Conservation (phyloP, 1,284 basidiomycete genomes). For the Ganoderma multipileum region DNA sequence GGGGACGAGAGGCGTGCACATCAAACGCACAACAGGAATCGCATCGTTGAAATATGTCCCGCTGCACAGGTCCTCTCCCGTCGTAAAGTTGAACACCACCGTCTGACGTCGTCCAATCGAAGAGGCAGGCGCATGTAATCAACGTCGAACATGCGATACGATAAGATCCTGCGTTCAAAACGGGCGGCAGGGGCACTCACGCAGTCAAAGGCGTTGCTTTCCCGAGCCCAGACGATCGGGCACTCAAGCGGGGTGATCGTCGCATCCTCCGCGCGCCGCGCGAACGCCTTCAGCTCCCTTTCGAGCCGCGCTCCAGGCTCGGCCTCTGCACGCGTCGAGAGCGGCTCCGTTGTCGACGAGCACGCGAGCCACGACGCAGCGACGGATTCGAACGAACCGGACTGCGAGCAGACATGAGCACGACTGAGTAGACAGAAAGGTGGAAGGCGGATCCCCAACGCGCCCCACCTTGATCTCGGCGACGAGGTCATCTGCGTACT, state of each 20-base stretch:
- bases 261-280: slow-evolving; percentile 11
- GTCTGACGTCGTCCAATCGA: no score
- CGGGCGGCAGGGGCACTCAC: slow-evolving; percentile 42
- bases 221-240: slow-evolving; percentile 56
- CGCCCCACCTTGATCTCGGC: slow-evolving; percentile 44
- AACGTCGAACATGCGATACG: not conserved
- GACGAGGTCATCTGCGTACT: slow-evolving; percentile 47
- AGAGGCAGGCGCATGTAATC: no score
- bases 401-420: slow-evolving; percentile 34
- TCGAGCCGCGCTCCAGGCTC: slow-evolving; percentile 6
- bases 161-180: not conserved
- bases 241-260: slow-evolving; percentile 51
- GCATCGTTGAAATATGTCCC: slow-evolving; percentile 53
- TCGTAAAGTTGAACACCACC: slow-evolving; percentile 52
- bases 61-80: slow-evolving; percentile 54
- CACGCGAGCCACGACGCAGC: slow-evolving; percentile 53
- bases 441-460: not conserved
- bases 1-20: not conserved
- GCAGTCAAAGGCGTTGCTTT: slow-evolving; percentile 58
- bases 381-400: slow-evolving; percentile 45
- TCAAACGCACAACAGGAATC: slow-evolving; percentile 50
- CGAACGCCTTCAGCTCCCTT: slow-evolving; percentile 29
- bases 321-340: slow-evolving; percentile 20
- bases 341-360: slow-evolving; percentile 47
- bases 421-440: not conserved